Percentiles rank a stretch among this genome's conserved stretches.
Evolutionary conservation across 345 rosid species (phyloP).

Genomic region (Rhodomyrtus tomentosa): DNA sequence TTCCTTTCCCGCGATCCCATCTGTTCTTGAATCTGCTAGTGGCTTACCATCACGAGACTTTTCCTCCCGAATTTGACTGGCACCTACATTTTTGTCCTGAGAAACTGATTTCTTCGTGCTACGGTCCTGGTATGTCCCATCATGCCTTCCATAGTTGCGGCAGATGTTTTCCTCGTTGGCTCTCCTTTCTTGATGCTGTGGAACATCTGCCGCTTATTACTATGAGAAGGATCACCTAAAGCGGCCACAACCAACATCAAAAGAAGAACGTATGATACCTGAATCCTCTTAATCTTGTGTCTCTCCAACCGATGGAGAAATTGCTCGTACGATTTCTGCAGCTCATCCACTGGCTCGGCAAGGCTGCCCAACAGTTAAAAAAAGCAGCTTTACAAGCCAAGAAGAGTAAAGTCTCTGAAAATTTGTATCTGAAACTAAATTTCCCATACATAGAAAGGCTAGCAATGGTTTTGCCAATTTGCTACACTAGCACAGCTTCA

Average conservation of each 20-base stretch:
- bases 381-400: neutral
- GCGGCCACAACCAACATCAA: neutral
- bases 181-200: conserved; percentile 37
- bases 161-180: conserved; percentile 9
- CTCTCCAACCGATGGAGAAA: conserved; percentile 70
- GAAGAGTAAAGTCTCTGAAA: neutral
- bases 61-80: neutral
- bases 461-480: neutral
- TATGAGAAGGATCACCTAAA: neutral
- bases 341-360: conserved; percentile 79
- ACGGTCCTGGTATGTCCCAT: neutral
- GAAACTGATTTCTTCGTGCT: neutral
- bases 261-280: conserved; percentile 24
- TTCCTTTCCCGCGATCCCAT: neutral
- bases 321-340: conserved; percentile 73
- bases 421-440: neutral
- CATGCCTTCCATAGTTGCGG: neutral
- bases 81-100: neutral
- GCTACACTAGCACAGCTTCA: neutral
- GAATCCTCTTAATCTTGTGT: conserved; percentile 49
- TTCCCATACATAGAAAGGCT: neutral
- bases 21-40: neutral
- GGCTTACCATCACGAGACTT: conserved; percentile 10
- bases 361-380: conserved; percentile 31
- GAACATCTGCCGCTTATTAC: neutral